Evolutionary conservation across 345 rosid species (phyloP).

Genomic region (Lepidium africanum): DNA sequence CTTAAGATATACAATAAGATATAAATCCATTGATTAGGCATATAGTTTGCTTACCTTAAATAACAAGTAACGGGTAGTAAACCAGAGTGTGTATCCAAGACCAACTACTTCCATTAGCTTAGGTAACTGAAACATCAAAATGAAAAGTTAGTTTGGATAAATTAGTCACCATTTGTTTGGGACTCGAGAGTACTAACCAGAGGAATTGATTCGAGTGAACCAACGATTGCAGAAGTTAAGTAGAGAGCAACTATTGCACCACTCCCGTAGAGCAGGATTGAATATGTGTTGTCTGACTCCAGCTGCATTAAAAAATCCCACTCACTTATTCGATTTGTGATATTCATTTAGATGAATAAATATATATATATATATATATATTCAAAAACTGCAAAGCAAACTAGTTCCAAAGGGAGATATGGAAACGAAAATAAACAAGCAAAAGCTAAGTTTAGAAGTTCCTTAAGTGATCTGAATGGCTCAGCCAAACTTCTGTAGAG

Average conservation of each 20-base stretch:
- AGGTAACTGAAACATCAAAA: slow-evolving; percentile 47
- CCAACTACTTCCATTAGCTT: slow-evolving; percentile 89
- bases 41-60: slow-evolving; percentile 49
- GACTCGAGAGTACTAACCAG: slow-evolving; percentile 40
- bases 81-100: slow-evolving; percentile 82
- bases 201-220: slow-evolving; percentile 80
- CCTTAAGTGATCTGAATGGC: no score
- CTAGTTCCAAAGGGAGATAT: no score
- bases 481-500: no score
- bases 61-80: slow-evolving; percentile 60
- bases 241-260: slow-evolving; percentile 64
- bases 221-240: slow-evolving; percentile 51
- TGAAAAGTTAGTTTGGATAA: background rate
- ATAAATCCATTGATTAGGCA: background rate
- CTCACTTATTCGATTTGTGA: background rate
- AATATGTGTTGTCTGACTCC: slow-evolving; percentile 50
- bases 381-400: no score
- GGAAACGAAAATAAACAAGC: no score
- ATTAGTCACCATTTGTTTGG: background rate
- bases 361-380: no score
- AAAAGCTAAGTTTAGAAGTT: no score
- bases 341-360: background rate
- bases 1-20: background rate
- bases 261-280: slow-evolving; percentile 49
- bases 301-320: slow-evolving; percentile 33